phyloP scores from a whole-genome alignment of 2,329 filamentous ascomycete genomes.

The Neoarthrinium moseri region DNA sequence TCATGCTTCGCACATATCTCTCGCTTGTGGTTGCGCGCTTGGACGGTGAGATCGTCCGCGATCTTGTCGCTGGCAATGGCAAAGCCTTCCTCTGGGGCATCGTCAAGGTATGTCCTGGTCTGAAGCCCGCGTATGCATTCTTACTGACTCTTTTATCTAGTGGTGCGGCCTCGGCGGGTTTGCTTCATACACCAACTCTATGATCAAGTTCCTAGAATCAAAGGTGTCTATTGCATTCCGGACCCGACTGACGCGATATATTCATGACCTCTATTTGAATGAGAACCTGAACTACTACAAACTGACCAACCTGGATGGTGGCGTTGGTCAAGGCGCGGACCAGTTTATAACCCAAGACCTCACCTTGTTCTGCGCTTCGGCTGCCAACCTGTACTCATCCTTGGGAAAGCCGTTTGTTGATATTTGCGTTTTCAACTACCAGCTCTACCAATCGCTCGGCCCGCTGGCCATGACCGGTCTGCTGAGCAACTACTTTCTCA shows the following conservation, averaged over 20 bases:
- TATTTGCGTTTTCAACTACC: slow-evolving; percentile 95
- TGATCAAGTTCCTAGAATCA: slow-evolving; percentile 97
- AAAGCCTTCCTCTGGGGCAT: slow-evolving; percentile 86
- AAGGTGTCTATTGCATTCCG: slow-evolving; percentile 98
- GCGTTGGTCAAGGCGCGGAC: slow-evolving; percentile 86
- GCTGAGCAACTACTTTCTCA: slow-evolving; percentile 89
- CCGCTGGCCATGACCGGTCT: slow-evolving; percentile 84
- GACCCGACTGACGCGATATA: slow-evolving; percentile 90
- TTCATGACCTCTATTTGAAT: slow-evolving; percentile 95
- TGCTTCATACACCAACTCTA: slow-evolving; percentile 95
- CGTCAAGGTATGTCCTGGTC: slow-evolving; percentile 65
- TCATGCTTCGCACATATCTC: slow-evolving; percentile 90
- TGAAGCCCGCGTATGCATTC: not conserved
- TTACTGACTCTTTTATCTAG: slow-evolving; percentile 29
- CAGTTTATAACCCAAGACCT: slow-evolving; percentile 98
- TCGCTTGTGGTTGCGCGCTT: slow-evolving; percentile 89
- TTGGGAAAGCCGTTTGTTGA: slow-evolving; percentile 98
- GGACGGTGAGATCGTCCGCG: slow-evolving; percentile 93
- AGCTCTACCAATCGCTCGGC: slow-evolving; percentile 87
- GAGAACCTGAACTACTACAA: slow-evolving; percentile 97
- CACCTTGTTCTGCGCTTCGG: slow-evolving; percentile 90
- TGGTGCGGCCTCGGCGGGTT: slow-evolving; percentile 94
- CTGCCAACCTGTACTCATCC: slow-evolving; percentile 90
- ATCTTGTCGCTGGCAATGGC: slow-evolving; percentile 92
- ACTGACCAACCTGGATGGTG: slow-evolving; percentile 86